phyloP scores from a whole-genome alignment of 2,329 filamentous ascomycete genomes.

The Pseudomassariella vexata region DNA sequence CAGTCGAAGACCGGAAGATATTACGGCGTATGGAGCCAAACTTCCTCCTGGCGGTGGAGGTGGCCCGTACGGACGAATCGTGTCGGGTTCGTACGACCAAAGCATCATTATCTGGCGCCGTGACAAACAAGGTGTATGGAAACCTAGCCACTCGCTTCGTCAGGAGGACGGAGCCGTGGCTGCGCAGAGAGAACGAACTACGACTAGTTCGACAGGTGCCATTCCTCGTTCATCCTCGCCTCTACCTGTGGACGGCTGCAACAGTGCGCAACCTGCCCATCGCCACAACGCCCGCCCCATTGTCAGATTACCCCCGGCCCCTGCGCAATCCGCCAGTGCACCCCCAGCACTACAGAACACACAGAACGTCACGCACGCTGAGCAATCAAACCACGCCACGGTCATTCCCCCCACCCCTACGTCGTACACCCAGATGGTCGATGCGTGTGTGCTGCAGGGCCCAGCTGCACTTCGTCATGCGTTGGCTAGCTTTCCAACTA shows the following conservation, averaged over 20 bases:
- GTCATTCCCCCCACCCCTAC: constrained; percentile 28
- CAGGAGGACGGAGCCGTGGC: constrained; percentile 64
- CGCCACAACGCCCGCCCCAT: constrained; percentile 7
- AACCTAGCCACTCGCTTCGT: constrained; percentile 65
- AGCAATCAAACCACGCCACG: constrained; percentile 25
- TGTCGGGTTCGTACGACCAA: constrained; percentile 95
- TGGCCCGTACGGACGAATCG: constrained; percentile 85
- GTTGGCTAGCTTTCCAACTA: constrained; percentile 39
- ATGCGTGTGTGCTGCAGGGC: constrained; percentile 46
- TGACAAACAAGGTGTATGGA: constrained; percentile 80
- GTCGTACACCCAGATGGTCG: constrained; percentile 47
- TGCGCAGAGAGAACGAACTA: constrained; percentile 28
- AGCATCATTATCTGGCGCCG: constrained; percentile 93
- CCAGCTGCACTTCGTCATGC: constrained; percentile 38
- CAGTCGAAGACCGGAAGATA: constrained; percentile 67
- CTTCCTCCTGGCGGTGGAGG: constrained; percentile 88
- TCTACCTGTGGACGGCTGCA: background rate
- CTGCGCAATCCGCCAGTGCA: constrained; percentile 16
- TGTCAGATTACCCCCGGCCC: constrained; percentile 10
- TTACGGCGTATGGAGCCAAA: constrained; percentile 76
- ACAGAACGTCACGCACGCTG: constrained; percentile 21
- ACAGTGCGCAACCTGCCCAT: constrained; percentile 53
- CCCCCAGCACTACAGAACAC: constrained; percentile 18
- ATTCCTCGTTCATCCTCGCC: constrained; percentile 12
- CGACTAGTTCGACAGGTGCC: constrained; percentile 8